These are phyloP conservation scores for Cetradonia linearis DNA, from an alignment of 495 filamentous ascomycete genomes.

Conservation along the genomic window DNA sequence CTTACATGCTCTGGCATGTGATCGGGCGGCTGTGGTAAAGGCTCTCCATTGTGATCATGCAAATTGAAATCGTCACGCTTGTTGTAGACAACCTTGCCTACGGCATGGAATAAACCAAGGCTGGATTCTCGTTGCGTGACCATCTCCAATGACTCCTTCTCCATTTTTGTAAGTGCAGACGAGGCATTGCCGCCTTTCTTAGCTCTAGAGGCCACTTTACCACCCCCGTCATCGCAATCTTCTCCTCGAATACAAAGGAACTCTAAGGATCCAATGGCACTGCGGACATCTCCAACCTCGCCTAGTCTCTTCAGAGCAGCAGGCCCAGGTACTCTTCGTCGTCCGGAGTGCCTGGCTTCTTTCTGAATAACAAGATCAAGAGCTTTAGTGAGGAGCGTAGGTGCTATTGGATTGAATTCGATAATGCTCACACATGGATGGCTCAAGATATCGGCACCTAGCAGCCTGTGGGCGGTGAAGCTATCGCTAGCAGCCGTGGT, in stretches of 20 bases:
- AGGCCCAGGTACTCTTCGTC: slow-evolving; percentile 57
- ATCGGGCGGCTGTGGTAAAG: slow-evolving; percentile 45
- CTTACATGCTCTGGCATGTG: slow-evolving; percentile 53
- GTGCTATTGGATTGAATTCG: slow-evolving; percentile 85
- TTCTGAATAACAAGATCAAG: slow-evolving; percentile 69
- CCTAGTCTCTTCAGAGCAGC: slow-evolving; percentile 62
- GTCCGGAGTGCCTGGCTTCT: slow-evolving; percentile 61
- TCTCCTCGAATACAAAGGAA: slow-evolving; percentile 77
- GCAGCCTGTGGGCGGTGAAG: slow-evolving; percentile 78
- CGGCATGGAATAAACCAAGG: slow-evolving; percentile 88
- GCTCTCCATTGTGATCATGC: slow-evolving; percentile 21
- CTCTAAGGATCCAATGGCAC: slow-evolving; percentile 78
- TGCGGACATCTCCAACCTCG: slow-evolving; percentile 83
- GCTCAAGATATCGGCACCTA: slow-evolving; percentile 72
- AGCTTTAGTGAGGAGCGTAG: slow-evolving; percentile 76
- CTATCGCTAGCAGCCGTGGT: slow-evolving; percentile 69
- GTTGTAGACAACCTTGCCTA: slow-evolving; percentile 92
- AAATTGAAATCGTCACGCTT: slow-evolving; percentile 50
- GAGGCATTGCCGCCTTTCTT: slow-evolving; percentile 51
- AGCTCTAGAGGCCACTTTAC: slow-evolving; percentile 40
- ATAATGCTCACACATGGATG: slow-evolving; percentile 67
- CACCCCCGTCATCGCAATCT: slow-evolving; percentile 57
- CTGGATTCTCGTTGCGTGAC: slow-evolving; percentile 78
- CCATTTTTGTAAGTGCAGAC: slow-evolving; percentile 55
- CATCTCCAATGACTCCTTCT: slow-evolving; percentile 58